Evolutionary conservation across 2,329 filamentous ascomycete species (phyloP).

Genomic region (Westerdykella ornata): DNA sequence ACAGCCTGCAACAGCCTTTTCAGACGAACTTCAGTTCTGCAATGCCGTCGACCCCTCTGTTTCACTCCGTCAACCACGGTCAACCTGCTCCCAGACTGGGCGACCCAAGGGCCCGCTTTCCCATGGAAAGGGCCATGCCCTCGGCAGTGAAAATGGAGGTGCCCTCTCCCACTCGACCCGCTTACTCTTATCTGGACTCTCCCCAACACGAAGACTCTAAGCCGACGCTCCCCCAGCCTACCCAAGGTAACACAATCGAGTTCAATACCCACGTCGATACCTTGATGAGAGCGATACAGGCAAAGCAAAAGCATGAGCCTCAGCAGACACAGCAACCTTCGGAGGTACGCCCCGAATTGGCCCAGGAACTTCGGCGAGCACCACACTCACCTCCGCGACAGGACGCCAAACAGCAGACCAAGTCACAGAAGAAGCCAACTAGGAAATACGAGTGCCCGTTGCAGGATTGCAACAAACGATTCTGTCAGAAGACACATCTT

Average conservation of each 20-base stretch:
- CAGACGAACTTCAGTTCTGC: no score
- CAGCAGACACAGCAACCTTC: constrained; percentile 1
- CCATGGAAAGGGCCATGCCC: constrained; percentile 14
- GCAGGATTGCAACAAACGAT: constrained; percentile 70
- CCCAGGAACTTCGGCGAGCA: no score
- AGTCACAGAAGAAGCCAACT: constrained; percentile 39
- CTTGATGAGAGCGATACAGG: constrained; percentile 82
- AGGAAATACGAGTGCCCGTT: constrained; percentile 70
- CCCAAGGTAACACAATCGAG: constrained; percentile 44
- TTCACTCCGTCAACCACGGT: constrained; percentile 18
- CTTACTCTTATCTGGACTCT: constrained; percentile 34
- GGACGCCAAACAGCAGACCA: constrained; percentile 16
- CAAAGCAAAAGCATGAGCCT: constrained; percentile 47
- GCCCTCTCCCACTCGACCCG: constrained; percentile 39
- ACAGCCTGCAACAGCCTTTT: constrained; percentile 33
- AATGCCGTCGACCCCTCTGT: constrained; percentile 8
- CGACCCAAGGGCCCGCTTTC: constrained; percentile 24
- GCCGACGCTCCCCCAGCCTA: constrained; percentile 41
- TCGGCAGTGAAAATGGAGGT: constrained; percentile 42
- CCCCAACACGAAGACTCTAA: constrained; percentile 36
- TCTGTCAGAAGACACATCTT: constrained; percentile 86
- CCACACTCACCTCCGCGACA: not conserved
- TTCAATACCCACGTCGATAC: constrained; percentile 81
- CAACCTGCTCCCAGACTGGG: constrained; percentile 24
- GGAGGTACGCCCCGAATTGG: constrained; percentile 11